A percentile compares a stretch with the other conserved stretches of the same genome.
These are phyloP conservation scores for Glycyrrhiza uralensis DNA, from an alignment of 306 rosid genomes.

Conservation along the genomic window DNA sequence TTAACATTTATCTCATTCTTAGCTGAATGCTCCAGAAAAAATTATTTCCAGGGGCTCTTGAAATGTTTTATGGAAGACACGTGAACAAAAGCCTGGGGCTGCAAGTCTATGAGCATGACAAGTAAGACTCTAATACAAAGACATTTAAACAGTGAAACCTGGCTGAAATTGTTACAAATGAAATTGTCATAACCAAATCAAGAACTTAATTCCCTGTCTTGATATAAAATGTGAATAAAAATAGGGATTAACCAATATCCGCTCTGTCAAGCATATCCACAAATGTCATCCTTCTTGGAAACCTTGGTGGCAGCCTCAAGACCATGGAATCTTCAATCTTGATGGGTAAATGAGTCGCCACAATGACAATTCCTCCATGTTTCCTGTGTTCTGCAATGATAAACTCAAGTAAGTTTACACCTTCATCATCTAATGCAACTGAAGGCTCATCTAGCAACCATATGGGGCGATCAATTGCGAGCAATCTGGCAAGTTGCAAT, in stretches of 20 bases:
- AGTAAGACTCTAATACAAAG: not conserved
- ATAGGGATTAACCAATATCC: slow-evolving; percentile 34
- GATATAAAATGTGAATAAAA: not conserved
- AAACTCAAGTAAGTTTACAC: slow-evolving; percentile 74
- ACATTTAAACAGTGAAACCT: not conserved
- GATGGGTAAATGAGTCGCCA: slow-evolving; percentile 66
- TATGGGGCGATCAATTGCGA: slow-evolving; percentile 83
- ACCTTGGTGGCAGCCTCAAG: slow-evolving; percentile 81
- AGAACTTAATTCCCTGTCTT: not conserved
- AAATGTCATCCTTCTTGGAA: slow-evolving; percentile 73
- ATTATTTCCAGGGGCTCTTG: not conserved
- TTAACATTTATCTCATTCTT: not conserved
- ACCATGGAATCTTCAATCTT: slow-evolving; percentile 71
- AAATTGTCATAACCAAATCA: not conserved
- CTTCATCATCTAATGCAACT: slow-evolving; percentile 82
- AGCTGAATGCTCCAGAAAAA: not conserved
- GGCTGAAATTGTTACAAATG: not conserved
- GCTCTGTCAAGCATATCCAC: slow-evolving; percentile 76
- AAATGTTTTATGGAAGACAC: not conserved
- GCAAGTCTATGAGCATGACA: slow-evolving; percentile 1
- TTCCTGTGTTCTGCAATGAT: slow-evolving; percentile 77
- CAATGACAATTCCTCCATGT: slow-evolving; percentile 79
- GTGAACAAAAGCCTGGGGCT: not conserved
- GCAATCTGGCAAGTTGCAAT: slow-evolving; percentile 79
- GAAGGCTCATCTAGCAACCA: slow-evolving; percentile 96